A percentile compares a stretch with the other conserved stretches of the same genome.
Conservation (phyloP, 2,329 filamentous ascomycete genomes). For the Pochonia chlamydosporia region DNA sequence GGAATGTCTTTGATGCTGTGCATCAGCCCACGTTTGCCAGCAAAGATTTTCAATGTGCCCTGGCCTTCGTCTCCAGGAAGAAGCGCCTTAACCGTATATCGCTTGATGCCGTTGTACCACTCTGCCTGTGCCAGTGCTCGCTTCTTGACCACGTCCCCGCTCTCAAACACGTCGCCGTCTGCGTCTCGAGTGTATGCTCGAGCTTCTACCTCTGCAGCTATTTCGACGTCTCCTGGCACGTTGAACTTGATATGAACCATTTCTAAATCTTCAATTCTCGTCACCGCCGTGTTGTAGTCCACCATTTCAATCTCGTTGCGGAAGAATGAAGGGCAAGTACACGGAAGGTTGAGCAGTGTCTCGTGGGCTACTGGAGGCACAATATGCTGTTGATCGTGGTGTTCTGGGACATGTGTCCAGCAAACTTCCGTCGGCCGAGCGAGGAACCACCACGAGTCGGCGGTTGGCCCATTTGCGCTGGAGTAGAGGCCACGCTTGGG, state of each 20-base stretch:
- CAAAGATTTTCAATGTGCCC: slow-evolving; percentile 84
- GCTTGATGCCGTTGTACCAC: slow-evolving; percentile 82
- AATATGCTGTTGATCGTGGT: slow-evolving; percentile 85
- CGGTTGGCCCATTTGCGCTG: slow-evolving; percentile 58
- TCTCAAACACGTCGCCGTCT: slow-evolving; percentile 92
- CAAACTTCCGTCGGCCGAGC: slow-evolving; percentile 81
- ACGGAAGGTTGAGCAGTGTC: slow-evolving; percentile 78
- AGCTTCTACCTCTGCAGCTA: slow-evolving; percentile 87
- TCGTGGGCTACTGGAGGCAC: slow-evolving; percentile 84
- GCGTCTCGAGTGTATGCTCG: slow-evolving; percentile 72
- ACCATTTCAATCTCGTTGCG: slow-evolving; percentile 72
- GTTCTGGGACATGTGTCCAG: slow-evolving; percentile 90
- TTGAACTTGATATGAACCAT: slow-evolving; percentile 85
- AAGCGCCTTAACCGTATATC: slow-evolving; percentile 88
- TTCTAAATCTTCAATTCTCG: slow-evolving; percentile 84
- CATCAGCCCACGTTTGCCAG: slow-evolving; percentile 91
- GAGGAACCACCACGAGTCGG: slow-evolving; percentile 94
- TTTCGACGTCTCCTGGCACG: slow-evolving; percentile 84
- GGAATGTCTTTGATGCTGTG: slow-evolving; percentile 96
- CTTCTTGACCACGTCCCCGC: slow-evolving; percentile 79
- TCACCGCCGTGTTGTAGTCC: slow-evolving; percentile 84
- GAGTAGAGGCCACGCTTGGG: slow-evolving; percentile 76
- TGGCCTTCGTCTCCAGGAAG: slow-evolving; percentile 88
- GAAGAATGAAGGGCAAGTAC: slow-evolving; percentile 84
- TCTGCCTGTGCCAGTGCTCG: slow-evolving; percentile 85